Evolutionary conservation across 371 early-diverging fungal species (phyloP).

Genomic region (Sporodiniella umbellata): DNA sequence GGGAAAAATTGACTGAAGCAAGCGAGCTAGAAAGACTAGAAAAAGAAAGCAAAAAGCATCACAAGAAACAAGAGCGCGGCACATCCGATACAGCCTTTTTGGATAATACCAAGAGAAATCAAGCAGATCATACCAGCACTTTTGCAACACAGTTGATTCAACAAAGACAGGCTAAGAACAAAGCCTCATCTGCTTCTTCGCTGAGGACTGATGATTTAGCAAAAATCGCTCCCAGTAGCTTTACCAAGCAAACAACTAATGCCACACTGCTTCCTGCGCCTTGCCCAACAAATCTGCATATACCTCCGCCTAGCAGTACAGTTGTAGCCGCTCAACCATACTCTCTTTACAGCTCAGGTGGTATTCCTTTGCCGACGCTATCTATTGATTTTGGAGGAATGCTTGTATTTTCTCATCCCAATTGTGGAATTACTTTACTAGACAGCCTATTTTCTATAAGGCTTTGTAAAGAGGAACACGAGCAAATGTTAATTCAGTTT

Average conservation of each 20-base stretch:
- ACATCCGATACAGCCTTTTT: not conserved
- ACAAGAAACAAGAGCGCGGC: conserved; percentile 7
- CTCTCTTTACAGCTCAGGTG: conserved; percentile 27
- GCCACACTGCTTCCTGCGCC: conserved; percentile 3
- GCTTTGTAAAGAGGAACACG: conserved; percentile 40
- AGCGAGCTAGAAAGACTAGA: conserved; percentile 19
- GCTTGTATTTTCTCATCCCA: conserved; percentile 52
- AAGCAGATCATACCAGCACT: conserved; percentile 7
- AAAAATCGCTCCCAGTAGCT: not conserved
- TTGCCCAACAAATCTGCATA: not conserved
- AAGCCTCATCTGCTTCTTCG: not conserved
- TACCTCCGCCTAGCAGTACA: conserved; percentile 1
- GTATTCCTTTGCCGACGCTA: conserved; percentile 56
- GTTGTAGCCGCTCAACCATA: conserved; percentile 8
- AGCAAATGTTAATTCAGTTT: conserved; percentile 43
- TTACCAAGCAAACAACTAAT: not conserved
- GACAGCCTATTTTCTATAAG: conserved; percentile 54
- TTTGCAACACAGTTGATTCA: conserved; percentile 15
- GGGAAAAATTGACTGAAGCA: conserved; percentile 12
- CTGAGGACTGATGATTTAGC: not conserved
- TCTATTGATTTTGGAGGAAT: conserved; percentile 52
- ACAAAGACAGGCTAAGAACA: conserved; percentile 7
- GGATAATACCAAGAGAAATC: not conserved
- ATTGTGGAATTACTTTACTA: conserved; percentile 54
- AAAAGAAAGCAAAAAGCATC: conserved; percentile 9